Evolutionary conservation across 2,329 filamentous ascomycete species (phyloP).

Genomic region (Eutypella sp.): DNA sequence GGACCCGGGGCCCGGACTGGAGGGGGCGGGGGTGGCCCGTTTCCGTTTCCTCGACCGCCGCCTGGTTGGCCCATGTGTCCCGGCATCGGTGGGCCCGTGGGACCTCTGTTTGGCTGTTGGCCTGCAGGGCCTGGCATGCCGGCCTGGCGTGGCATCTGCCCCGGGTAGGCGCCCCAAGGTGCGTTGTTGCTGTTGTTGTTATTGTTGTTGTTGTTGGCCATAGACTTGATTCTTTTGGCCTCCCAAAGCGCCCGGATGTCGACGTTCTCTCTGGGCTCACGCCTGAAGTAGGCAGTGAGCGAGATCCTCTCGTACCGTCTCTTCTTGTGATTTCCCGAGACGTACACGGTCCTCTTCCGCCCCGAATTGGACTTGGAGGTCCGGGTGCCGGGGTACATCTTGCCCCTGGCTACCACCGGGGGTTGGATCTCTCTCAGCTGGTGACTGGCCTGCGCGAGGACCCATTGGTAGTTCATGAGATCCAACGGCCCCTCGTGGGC

Average conservation of each 20-base stretch:
- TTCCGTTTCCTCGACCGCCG: background rate
- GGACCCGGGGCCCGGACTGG: background rate
- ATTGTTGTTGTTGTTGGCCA: slow-evolving; percentile 1
- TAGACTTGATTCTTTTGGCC: slow-evolving; percentile 6
- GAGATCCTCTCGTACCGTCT: slow-evolving; percentile 32
- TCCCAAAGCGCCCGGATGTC: slow-evolving; percentile 21
- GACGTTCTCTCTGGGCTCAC: slow-evolving; percentile 29
- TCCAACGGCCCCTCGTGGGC: slow-evolving; percentile 27
- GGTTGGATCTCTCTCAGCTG: slow-evolving; percentile 25
- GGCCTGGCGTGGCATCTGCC: background rate
- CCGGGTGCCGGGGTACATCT: background rate
- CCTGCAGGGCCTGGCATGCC: background rate
- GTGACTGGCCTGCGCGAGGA: slow-evolving; percentile 41
- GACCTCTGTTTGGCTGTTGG: background rate
- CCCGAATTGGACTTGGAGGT: slow-evolving; percentile 1
- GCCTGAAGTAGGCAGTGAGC: slow-evolving; percentile 43
- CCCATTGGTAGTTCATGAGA: slow-evolving; percentile 30
- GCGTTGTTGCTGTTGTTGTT: slow-evolving; percentile 2
- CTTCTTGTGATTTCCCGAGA: slow-evolving; percentile 21
- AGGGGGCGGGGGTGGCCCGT: background rate
- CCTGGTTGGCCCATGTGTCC: no score
- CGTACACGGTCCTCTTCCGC: slow-evolving; percentile 2
- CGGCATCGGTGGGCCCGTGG: background rate
- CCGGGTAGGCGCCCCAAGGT: background rate
- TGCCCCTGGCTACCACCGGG: slow-evolving; percentile 5